Evolutionary conservation across 108 stramenopile genomes (phyloP).

Genomic region (Nitzschia sp.): DNA sequence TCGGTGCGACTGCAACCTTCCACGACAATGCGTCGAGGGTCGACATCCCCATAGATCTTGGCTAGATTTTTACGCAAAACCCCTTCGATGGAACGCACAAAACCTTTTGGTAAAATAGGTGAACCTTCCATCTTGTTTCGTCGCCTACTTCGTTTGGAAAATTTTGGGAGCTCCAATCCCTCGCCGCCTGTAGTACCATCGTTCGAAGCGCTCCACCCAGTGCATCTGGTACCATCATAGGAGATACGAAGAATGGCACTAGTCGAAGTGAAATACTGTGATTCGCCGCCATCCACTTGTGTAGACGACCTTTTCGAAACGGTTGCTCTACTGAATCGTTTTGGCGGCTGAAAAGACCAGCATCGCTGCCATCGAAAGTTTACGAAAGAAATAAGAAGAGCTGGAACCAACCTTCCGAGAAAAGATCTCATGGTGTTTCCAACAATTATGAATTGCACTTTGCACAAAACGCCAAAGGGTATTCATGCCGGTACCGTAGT

Average conservation of each 20-base stretch:
- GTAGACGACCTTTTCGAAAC: no score
- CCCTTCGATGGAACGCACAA: conserved; percentile 42
- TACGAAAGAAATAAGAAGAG: background rate
- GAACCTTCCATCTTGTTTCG: background rate
- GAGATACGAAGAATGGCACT: conserved; percentile 63
- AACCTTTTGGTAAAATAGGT: conserved; percentile 2
- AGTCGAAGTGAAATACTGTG: conserved; percentile 36
- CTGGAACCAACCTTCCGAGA: background rate
- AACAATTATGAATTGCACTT: no score
- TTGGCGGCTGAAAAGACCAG: no score
- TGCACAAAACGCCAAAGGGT: no score
- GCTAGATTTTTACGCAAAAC: conserved; percentile 52
- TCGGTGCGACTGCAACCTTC: conserved; percentile 86
- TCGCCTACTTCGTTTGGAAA: conserved; percentile 24
- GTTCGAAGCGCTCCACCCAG: conserved; percentile 75
- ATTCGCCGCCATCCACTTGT: no score
- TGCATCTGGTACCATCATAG: conserved; percentile 73
- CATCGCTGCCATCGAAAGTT: background rate
- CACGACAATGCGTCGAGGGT: conserved; percentile 55
- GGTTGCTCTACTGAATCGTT: no score
- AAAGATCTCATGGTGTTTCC: background rate
- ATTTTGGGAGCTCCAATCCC: background rate
- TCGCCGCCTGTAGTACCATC: background rate
- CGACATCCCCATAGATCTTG: conserved; percentile 75
- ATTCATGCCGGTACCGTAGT: no score